A percentile compares a stretch with the other conserved stretches of the same genome.
These are phyloP conservation scores for Nitzschia sp. DNA, from an alignment of 108 stramenopile genomes.

Conservation along the genomic window DNA sequence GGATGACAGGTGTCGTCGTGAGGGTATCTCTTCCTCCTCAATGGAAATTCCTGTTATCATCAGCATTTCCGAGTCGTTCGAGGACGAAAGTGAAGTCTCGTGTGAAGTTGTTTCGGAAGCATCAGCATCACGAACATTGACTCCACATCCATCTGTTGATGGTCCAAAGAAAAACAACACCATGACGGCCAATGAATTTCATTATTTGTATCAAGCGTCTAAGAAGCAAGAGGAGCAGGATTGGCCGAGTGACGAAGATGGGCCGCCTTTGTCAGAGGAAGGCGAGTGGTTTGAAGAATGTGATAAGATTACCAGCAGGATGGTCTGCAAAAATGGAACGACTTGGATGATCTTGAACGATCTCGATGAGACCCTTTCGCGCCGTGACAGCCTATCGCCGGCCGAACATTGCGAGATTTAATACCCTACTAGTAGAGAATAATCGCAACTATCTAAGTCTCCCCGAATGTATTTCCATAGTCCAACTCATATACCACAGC, in stretches of 20 bases:
- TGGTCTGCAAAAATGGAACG: background rate
- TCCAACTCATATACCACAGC: background rate
- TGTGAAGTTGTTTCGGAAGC: background rate
- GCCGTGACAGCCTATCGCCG: background rate
- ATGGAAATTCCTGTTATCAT: background rate
- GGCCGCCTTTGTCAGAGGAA: background rate
- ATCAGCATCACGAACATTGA: background rate
- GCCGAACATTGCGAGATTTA: background rate
- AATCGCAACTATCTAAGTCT: too few species aligned
- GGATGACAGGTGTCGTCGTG: background rate
- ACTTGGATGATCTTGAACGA: background rate
- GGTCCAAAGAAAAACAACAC: too few species aligned
- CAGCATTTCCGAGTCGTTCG: background rate
- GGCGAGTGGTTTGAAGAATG: background rate
- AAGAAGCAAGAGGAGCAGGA: background rate
- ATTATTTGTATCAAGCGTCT: slow-evolving; percentile 10
- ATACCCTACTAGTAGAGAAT: background rate
- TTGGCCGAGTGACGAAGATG: slow-evolving; percentile 26
- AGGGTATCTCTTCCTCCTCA: background rate
- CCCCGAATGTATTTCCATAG: background rate
- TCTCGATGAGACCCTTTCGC: background rate
- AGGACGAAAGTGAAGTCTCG: slow-evolving; percentile 11
- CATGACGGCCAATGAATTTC: slow-evolving; percentile 14
- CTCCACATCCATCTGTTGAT: slow-evolving; percentile 14
- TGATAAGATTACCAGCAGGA: background rate